Evolutionary conservation across 140 eudicot species (phyloP).

Genomic region (Oenanthe javanica): DNA sequence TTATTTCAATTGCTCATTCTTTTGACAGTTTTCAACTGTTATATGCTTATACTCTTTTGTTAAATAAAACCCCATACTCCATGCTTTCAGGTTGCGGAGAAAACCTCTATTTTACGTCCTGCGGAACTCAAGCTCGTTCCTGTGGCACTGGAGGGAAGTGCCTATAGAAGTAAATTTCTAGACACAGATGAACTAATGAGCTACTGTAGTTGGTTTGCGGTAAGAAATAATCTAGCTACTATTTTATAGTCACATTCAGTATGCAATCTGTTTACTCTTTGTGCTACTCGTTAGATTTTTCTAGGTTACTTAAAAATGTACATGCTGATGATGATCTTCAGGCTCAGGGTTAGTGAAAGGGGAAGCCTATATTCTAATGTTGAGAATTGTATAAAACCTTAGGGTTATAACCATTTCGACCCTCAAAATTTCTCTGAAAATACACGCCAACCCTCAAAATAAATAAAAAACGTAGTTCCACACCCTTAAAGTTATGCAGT

Average conservation of each 20-base stretch:
- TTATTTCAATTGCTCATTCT: not conserved
- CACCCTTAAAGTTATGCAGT: no score
- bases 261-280: not conserved
- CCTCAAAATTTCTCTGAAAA: no score
- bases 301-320: not conserved
- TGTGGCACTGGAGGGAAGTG: slow-evolving; percentile 80
- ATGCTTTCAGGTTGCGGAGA: slow-evolving; percentile 77
- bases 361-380: not conserved
- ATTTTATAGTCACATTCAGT: not conserved
- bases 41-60: not conserved
- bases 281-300: not conserved
- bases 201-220: slow-evolving; percentile 83
- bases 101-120: slow-evolving; percentile 81
- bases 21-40: not conserved
- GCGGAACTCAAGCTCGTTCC: slow-evolving; percentile 75
- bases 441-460: no score
- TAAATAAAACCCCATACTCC: not conserved
- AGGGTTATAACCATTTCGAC: no score
- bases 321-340: not conserved
- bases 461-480: no score
- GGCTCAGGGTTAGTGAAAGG: not conserved
- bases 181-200: slow-evolving; percentile 85
- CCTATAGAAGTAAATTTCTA: slow-evolving; percentile 68
- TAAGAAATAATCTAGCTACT: slow-evolving; percentile 27
- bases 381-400: not conserved